Evolutionary conservation across 306 rosid species (phyloP).

Genomic region (Prunus salicina): DNA sequence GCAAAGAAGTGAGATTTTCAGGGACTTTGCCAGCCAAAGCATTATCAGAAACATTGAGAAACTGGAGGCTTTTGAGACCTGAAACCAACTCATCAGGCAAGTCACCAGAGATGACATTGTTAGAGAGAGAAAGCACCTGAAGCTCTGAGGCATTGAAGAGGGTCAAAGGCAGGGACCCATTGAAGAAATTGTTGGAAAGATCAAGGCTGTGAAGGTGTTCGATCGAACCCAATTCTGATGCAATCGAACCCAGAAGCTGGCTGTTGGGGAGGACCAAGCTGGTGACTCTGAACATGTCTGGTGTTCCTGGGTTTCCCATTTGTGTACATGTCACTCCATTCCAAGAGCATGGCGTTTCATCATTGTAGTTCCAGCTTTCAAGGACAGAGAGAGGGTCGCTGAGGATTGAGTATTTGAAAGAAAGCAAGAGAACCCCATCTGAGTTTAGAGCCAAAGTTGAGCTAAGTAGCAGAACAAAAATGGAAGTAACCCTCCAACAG

Average conservation of each 20-base stretch:
- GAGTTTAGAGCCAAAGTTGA: conserved; percentile 55
- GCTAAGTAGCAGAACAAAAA: background rate
- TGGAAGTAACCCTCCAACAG: conserved; percentile 33
- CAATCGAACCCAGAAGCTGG: conserved; percentile 76
- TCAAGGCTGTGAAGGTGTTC: conserved; percentile 67
- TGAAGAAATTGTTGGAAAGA: conserved; percentile 80
- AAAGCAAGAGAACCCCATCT: conserved; percentile 65
- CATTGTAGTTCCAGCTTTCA: conserved; percentile 63
- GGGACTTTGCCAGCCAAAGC: conserved; percentile 78
- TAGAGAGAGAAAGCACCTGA: conserved; percentile 65
- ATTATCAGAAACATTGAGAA: conserved; percentile 78
- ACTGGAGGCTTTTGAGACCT: conserved; percentile 48
- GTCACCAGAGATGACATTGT: conserved; percentile 75
- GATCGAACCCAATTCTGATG: conserved; percentile 58
- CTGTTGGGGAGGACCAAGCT: conserved; percentile 57
- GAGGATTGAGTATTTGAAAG: conserved; percentile 73
- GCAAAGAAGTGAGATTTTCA: conserved; percentile 41
- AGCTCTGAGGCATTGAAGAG: conserved; percentile 77
- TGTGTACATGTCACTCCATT: conserved; percentile 70
- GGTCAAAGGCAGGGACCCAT: conserved; percentile 66
- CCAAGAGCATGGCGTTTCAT: conserved; percentile 85
- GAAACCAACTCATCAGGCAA: conserved; percentile 53
- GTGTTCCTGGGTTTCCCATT: conserved; percentile 35
- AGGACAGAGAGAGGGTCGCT: conserved; percentile 70
- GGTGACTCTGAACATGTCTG: conserved; percentile 59